Evolutionary conservation across 352 stramenopile species (phyloP).

Genomic region (Thalassiosira exigua): DNA sequence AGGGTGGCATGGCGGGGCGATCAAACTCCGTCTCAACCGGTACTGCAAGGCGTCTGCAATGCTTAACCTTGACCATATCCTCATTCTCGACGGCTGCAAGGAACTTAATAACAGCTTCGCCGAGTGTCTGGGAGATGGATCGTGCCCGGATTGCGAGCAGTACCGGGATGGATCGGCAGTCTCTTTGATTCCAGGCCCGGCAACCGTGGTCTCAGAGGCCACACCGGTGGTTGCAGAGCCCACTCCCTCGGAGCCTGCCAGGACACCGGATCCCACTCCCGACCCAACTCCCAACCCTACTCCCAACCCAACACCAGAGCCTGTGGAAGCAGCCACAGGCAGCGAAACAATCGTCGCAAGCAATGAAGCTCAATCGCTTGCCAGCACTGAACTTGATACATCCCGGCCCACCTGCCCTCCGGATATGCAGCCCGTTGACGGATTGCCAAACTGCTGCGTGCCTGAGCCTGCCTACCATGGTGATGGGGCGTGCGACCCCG

Average conservation of each 20-base stretch:
- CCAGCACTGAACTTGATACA: background rate
- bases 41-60: constrained; percentile 51
- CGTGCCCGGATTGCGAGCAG: constrained; percentile 46
- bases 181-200: too few relatives aligned
- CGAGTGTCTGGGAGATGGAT: constrained; percentile 55
- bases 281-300: constrained; percentile 6
- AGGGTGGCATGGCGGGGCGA: constrained; percentile 55
- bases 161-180: constrained; percentile 31
- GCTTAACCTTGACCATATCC: constrained; percentile 44
- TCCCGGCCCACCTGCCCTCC: background rate
- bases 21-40: constrained; percentile 65
- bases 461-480: constrained; percentile 53
- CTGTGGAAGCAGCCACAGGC: background rate
- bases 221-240: background rate
- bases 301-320: background rate
- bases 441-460: constrained; percentile 44
- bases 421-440: background rate
- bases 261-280: background rate
- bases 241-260: background rate
- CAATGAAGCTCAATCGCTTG: too few relatives aligned
- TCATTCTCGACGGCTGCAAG: constrained; percentile 55
- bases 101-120: constrained; percentile 46
- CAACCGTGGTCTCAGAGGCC: background rate
- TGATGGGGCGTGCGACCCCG: constrained; percentile 52
- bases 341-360: background rate